Base-by-base conservation (phyloP, 768 basidiomycete genomes). In the Baorangia bicolor region DNA sequence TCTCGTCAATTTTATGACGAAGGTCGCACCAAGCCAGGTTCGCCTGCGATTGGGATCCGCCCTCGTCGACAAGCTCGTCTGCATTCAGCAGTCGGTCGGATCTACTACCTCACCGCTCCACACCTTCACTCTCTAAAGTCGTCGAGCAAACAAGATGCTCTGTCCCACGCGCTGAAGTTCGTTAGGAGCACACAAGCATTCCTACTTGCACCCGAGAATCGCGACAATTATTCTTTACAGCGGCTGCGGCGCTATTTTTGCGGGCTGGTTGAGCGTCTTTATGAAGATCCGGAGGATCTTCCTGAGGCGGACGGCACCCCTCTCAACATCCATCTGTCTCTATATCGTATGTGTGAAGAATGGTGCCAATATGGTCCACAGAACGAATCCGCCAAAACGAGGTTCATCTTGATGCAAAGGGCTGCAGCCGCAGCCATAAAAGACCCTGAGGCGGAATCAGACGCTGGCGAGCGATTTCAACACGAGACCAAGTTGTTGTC, bases 361-460 rank as follows among this genome's bases (percentile, higher is more conserved):
- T 97, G 94, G 94, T 96, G 94, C 69, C 86, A 92, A 64, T 77
- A 89, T 43, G 94, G 92, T 6, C 80, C 84, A 30, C 85, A 90
- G 62, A 79, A 84, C 1, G 90, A 93, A 57, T 72, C 75, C n/a
- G 81, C 83, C 37, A 88, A 85, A 68, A 88, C 86, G 51, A 80
- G 90, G 45, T 74, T 87, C 40, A 78, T 82, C 25, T 64, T 81
- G 52, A 93, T 94, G 84, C 84, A 91, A 64, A 83, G 81, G 59
- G 81, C 84, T 16, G 83, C 81, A 4, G 76, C 77, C 3, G 77
- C 80, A 11, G 79, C 80, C 0, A 78, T 79, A 37, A 76, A 78
- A n/a, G 82, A 84, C 20, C 78, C 82, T 10, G 77, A 80, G 34
- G 74, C 77, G 34, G 82, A 83, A 52, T 72, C 74, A 18, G 77